phyloP scores from a whole-genome alignment of 2,329 filamentous ascomycete species.

The Diaporthe sp. region DNA sequence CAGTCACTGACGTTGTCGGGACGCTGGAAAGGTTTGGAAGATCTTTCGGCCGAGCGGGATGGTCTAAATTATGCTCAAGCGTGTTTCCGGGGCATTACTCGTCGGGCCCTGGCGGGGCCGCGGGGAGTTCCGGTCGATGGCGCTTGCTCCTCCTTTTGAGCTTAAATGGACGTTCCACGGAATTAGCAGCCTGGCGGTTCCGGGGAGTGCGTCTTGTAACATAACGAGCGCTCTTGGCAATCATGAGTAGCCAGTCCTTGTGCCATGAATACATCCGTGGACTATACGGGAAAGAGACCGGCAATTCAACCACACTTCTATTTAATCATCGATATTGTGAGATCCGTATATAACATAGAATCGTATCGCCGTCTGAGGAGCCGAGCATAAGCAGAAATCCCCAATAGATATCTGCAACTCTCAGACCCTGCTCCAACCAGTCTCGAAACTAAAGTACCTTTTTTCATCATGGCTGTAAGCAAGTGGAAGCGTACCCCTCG shows the following conservation, averaged over 20 bases:
- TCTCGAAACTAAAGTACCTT: neutral
- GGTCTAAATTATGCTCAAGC: neutral
- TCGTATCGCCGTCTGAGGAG: neutral
- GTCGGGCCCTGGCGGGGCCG: neutral
- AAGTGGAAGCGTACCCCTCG: conserved; percentile 18
- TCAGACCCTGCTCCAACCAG: neutral
- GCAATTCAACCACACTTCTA: neutral
- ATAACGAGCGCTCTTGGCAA: neutral
- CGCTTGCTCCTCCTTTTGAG: neutral
- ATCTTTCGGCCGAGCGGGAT: neutral
- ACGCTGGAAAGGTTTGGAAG: neutral
- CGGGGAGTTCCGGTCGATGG: neutral
- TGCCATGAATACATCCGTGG: neutral
- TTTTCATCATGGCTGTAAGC: neutral
- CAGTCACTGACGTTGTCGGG: neutral
- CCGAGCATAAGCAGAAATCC: neutral
- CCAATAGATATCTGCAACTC: too few relatives aligned
- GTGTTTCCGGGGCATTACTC: neutral
- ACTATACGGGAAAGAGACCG: neutral
- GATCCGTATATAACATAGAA: neutral
- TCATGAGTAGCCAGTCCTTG: neutral
- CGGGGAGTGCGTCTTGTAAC: neutral
- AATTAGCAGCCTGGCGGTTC: neutral
- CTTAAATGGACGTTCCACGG: neutral
- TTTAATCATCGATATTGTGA: neutral